Base-by-base conservation (phyloP, 1,284 basidiomycete genomes). In the Sanguinoderma infundibulare region DNA sequence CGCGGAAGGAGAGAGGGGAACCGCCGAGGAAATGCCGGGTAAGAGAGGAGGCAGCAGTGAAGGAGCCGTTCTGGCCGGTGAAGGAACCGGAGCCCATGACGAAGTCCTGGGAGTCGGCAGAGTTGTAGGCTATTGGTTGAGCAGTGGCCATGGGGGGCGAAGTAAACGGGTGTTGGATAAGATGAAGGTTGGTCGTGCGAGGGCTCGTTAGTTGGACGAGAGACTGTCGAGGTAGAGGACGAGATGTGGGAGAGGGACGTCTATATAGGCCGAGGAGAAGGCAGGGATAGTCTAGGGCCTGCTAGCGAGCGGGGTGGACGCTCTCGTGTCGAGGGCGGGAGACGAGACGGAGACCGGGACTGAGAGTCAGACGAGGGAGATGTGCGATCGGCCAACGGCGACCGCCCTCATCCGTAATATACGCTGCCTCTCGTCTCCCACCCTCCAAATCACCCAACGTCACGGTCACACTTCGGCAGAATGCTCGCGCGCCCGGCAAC, bases 1-100 rank as follows among this genome's bases (percentile, higher is more conserved):
- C 78, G 3, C 85, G 79, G 83, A 86, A 91, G 14, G 89, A 90
- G 53, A 89, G 78, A 53, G 89, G 89, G 0, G 89, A 90, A 26
- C 32, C 52, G 57, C 87, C 87, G 12, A 91, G 77, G 71, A 89
- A 86, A 67, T 87, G 82, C 53, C 86, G 78, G 46, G 84, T 83
- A 75, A 86, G 89, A 0, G 86, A 86, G 12, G 86, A 83, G 24
- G 86, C 78, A 68, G 86, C 86, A 15, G 30, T 51, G 75, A 87
- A 87, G 14, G 79, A 77, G 54, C 80, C 81, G 54, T 77, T 77
- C 50, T 73, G 67, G 59, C 78, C 79, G 2, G 78, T 77, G 72
- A 82, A 86, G 0, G 85, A 86, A 67, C 83, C 80, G 67, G 74
- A 73, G 59, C 74, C 67, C 78, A 82, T 82, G 26, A 67, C 44